These are phyloP conservation scores for Zanthoxylum bungeanum DNA, from an alignment of 345 rosid genomes.

Conservation along the genomic window DNA sequence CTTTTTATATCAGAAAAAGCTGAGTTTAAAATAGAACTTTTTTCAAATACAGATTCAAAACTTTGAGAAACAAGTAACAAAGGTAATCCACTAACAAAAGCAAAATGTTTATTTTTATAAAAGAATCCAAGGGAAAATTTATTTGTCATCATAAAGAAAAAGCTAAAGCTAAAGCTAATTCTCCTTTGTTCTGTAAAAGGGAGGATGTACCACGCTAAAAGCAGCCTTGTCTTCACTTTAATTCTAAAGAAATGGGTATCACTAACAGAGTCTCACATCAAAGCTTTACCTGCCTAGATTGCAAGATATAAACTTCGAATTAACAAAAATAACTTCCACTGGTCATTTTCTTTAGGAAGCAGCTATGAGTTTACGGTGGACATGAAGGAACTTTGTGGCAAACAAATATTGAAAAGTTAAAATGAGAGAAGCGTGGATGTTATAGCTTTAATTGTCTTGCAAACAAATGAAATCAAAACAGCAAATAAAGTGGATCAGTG, in stretches of 20 bases:
- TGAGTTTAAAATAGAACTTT: background rate
- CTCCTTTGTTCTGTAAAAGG: constrained; percentile 24
- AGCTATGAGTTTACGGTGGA: background rate
- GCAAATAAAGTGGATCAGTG: too few species aligned
- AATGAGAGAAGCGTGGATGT: background rate
- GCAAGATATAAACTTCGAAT: background rate
- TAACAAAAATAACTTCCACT: background rate
- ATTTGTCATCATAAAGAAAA: constrained; percentile 17
- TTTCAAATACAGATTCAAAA: constrained; percentile 5
- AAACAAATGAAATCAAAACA: background rate
- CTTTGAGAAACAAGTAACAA: background rate
- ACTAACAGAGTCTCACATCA: constrained; percentile 1
- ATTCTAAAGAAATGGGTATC: constrained; percentile 9
- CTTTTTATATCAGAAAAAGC: background rate
- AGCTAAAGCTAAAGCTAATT: constrained; percentile 28
- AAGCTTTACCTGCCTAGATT: background rate
- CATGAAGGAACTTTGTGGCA: background rate
- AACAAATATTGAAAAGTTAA: constrained; percentile 3
- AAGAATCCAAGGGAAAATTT: constrained; percentile 34
- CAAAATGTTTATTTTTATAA: constrained; percentile 3
- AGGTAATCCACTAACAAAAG: constrained; percentile 18
- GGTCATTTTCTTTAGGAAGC: background rate
- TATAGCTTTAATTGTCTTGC: too few species aligned
- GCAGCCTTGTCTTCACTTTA: constrained; percentile 3
- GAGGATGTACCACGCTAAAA: constrained; percentile 11